phyloP scores from a whole-genome alignment of 176 grass and related monocot species.

The Melocanna baccifera region DNA sequence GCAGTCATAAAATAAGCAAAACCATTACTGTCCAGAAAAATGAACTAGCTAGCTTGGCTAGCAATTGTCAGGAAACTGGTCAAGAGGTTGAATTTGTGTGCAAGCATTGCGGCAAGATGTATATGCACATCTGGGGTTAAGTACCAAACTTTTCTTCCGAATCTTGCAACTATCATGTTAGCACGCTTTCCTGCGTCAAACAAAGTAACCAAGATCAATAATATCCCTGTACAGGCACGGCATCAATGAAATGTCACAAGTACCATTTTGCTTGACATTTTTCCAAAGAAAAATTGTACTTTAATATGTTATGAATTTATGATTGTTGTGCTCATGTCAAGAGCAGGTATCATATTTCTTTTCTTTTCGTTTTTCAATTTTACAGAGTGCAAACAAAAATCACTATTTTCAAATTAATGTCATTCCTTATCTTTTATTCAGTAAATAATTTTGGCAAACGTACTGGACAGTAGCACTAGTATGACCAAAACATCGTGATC shows the following conservation, averaged over 20 bases:
- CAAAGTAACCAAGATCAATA: no score
- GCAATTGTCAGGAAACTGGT: neutral
- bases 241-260: no score
- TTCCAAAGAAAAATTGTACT: no score
- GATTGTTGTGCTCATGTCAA: no score
- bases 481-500: neutral
- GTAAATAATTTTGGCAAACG: neutral
- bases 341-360: neutral
- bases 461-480: neutral
- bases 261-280: no score
- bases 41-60: neutral
- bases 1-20: neutral
- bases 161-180: no score
- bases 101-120: neutral
- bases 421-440: neutral
- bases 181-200: no score
- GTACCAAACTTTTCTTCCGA: no score
- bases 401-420: neutral
- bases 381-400: neutral
- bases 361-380: neutral
- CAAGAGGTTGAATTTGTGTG: neutral
- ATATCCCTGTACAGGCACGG: no score
- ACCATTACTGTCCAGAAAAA: neutral
- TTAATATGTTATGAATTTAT: no score
- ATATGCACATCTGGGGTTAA: no score